Evolutionary conservation across 1,284 basidiomycete species (phyloP).

Genomic region (Boletus sp.): DNA sequence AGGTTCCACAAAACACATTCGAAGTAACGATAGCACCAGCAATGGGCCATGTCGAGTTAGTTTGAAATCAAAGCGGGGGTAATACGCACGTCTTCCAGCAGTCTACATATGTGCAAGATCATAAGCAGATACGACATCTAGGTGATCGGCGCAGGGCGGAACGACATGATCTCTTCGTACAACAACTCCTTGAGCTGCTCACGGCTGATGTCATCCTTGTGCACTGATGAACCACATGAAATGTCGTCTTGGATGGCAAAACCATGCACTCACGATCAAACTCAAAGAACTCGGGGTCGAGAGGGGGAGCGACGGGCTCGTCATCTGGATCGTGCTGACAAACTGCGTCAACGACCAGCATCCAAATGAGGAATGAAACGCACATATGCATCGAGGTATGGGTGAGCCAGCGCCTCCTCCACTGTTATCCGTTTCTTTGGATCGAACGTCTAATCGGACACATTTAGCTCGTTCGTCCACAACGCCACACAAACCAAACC

Average conservation of each 20-base stretch:
- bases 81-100: slow-evolving; percentile 10
- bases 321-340: slow-evolving; percentile 87
- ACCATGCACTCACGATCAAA: slow-evolving; percentile 63
- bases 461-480: slow-evolving; percentile 7
- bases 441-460: slow-evolving; percentile 71
- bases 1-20: slow-evolving; percentile 5
- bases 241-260: not conserved
- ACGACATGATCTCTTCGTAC: slow-evolving; percentile 79
- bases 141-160: slow-evolving; percentile 67
- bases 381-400: slow-evolving; percentile 90
- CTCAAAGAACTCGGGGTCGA: slow-evolving; percentile 92
- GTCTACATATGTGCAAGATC: slow-evolving; percentile 19
- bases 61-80: slow-evolving; percentile 6
- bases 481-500: slow-evolving; percentile 37
- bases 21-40: slow-evolving; percentile 1
- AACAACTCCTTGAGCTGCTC: slow-evolving; percentile 74
- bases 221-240: slow-evolving; percentile 53
- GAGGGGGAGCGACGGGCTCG: slow-evolving; percentile 88
- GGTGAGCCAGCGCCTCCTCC: slow-evolving; percentile 89
- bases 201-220: slow-evolving; percentile 92
- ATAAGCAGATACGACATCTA: slow-evolving; percentile 26
- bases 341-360: slow-evolving; percentile 12
- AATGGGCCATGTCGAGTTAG: not conserved
- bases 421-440: slow-evolving; percentile 93
- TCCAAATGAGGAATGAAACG: slow-evolving; percentile 34